phyloP scores from a whole-genome alignment of 163 green algal species.

The Prototheca wickerhamii region DNA sequence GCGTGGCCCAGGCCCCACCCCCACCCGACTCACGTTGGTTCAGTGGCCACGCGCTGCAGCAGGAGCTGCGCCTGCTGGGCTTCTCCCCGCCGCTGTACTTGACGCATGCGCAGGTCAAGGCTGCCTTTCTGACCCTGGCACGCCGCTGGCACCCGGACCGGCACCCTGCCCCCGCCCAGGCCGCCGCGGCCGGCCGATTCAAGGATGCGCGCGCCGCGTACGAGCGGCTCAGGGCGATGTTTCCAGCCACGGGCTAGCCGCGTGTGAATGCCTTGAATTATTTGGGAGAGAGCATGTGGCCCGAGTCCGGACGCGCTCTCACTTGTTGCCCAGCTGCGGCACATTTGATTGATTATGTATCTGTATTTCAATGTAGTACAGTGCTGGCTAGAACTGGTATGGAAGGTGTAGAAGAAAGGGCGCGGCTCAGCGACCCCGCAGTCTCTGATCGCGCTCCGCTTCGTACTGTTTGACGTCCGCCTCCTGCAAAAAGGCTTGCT shows the following conservation, averaged over 20 bases:
- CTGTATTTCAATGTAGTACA: not conserved
- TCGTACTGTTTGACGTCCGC: slow-evolving; percentile 84
- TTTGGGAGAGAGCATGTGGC: too few species aligned
- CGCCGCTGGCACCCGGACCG: slow-evolving; percentile 16
- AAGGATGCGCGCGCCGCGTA: slow-evolving; percentile 19
- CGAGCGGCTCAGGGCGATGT: slow-evolving; percentile 5
- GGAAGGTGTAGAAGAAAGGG: not conserved
- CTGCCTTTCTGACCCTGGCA: slow-evolving; percentile 5
- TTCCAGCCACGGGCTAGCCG: not conserved
- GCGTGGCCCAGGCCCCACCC: too few species aligned
- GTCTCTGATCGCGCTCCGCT: slow-evolving; percentile 65
- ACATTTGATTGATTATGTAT: too few species aligned
- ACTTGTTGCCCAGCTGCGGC: too few species aligned
- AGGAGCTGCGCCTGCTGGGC: too few species aligned
- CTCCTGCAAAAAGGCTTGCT: slow-evolving; percentile 78
- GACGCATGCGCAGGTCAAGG: too few species aligned
- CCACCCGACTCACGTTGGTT: too few species aligned
- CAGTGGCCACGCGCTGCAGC: too few species aligned
- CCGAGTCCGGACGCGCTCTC: too few species aligned
- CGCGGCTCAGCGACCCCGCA: slow-evolving; percentile 26
- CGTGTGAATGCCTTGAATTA: not conserved
- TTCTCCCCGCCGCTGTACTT: too few species aligned
- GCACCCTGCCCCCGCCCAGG: not conserved
- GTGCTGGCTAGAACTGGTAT: not conserved
- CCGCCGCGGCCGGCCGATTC: slow-evolving; percentile 10